Percentiles rank a stretch among this genome's conserved stretches.
phyloP scores from a whole-genome alignment of 2,329 filamentous ascomycete genomes.

The Chalara sp. region DNA sequence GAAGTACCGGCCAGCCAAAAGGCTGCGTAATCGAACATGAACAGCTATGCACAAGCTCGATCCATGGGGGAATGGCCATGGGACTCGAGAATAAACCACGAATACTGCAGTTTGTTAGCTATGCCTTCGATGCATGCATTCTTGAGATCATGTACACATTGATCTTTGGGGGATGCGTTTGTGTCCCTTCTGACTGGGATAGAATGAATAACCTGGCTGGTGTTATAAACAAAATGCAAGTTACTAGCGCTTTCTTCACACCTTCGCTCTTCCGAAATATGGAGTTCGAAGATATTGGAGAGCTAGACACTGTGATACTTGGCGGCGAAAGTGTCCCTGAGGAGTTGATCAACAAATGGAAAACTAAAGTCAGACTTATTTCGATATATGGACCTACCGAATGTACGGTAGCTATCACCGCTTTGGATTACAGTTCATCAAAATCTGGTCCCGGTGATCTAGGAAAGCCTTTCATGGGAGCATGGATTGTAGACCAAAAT shows the following conservation, averaged over 20 bases:
- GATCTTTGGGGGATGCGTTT: slow-evolving; percentile 31
- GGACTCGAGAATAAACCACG: background rate
- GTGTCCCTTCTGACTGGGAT: slow-evolving; percentile 32
- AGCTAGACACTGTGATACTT: slow-evolving; percentile 1
- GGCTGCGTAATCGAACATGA: background rate
- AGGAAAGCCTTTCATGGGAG: background rate
- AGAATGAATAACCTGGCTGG: slow-evolving; percentile 27
- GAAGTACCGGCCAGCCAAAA: background rate
- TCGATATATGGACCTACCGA: slow-evolving; percentile 75
- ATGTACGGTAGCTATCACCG: slow-evolving; percentile 36
- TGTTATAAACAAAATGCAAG: slow-evolving; percentile 16
- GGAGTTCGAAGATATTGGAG: background rate
- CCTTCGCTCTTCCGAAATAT: slow-evolving; percentile 14
- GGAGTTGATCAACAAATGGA: slow-evolving; percentile 7
- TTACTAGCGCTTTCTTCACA: slow-evolving; percentile 18
- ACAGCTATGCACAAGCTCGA: background rate
- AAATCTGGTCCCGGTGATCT: too few species aligned
- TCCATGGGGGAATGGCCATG: background rate
- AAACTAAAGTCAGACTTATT: slow-evolving; percentile 16
- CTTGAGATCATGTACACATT: slow-evolving; percentile 19
- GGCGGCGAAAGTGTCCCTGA: slow-evolving; percentile 40
- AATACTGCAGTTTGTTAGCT: background rate
- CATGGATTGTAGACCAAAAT: slow-evolving; percentile 30
- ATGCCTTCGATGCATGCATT: slow-evolving; percentile 13
- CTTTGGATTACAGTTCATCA: slow-evolving; percentile 11